Conservation (phyloP, 768 basidiomycete species). For the Daedalea quercina region DNA sequence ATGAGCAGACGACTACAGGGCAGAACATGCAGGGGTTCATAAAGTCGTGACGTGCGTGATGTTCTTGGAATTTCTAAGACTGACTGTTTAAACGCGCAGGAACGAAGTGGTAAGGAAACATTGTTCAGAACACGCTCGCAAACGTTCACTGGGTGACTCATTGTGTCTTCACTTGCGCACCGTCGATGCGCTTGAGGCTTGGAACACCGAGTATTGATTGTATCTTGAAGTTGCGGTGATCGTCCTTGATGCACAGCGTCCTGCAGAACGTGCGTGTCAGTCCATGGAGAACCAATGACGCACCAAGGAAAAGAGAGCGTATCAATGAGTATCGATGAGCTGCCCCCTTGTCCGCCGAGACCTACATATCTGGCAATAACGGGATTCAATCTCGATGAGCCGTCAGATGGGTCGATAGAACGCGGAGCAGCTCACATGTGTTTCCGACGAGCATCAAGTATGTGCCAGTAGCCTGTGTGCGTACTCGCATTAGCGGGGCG, state of each 20-base stretch:
- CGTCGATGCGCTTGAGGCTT: conserved; percentile 11
- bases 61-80: too few species aligned
- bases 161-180: conserved; percentile 7
- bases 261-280: conserved; percentile 22
- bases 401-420: not conserved
- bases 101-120: too few species aligned
- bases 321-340: not conserved
- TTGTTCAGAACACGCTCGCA: too few species aligned
- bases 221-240: conserved; percentile 42
- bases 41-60: not conserved
- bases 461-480: conserved; percentile 19
- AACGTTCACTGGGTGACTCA: not conserved
- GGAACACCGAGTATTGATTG: conserved; percentile 41
- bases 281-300: not conserved
- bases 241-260: conserved; percentile 56
- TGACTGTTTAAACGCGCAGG: too few species aligned
- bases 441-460: conserved; percentile 28
- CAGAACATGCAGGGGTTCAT: conserved; percentile 14
- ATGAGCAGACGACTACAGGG: not conserved
- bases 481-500: not conserved
- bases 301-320: not conserved
- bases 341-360: not conserved
- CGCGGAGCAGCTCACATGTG: conserved; percentile 21
- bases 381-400: too few species aligned
- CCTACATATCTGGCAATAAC: conserved; percentile 19